Evolutionary conservation across 192 early-diverging fungal genomes (phyloP).

Genomic region (Gaertneriomyces semiglobifer): DNA sequence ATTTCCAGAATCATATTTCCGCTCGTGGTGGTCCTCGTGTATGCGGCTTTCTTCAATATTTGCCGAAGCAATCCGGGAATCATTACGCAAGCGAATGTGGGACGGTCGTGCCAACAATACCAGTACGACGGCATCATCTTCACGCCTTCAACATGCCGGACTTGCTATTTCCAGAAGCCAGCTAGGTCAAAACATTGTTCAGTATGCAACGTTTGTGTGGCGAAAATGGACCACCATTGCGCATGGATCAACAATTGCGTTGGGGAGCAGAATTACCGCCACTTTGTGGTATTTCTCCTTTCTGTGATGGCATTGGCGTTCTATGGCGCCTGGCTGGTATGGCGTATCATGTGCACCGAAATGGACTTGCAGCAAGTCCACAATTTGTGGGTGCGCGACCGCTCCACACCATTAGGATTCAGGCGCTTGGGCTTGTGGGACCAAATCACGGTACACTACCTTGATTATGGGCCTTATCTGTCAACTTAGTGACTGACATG

Average conservation of each 20-base stretch:
- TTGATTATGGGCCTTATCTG: too few relatives aligned
- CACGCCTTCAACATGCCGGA: conserved; percentile 34
- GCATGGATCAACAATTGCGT: conserved; percentile 58
- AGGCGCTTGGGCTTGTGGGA: too few relatives aligned
- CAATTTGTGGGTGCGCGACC: conserved; percentile 21
- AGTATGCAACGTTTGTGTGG: conserved; percentile 46
- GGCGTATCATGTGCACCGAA: conserved; percentile 29
- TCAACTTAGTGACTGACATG: too few relatives aligned
- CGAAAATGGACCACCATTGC: conserved; percentile 52
- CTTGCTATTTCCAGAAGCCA: conserved; percentile 49
- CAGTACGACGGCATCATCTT: conserved; percentile 45
- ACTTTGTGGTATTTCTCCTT: conserved; percentile 46
- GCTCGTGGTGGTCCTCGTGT: conserved; percentile 20
- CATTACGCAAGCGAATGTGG: conserved; percentile 34
- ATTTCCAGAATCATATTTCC: conserved; percentile 29
- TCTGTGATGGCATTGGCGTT: conserved; percentile 25
- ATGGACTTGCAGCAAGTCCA: conserved; percentile 28
- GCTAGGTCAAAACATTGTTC: conserved; percentile 51
- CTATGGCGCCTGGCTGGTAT: conserved; percentile 41
- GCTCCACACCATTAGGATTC: too few relatives aligned
- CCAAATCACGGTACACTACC: too few relatives aligned
- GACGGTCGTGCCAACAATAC: conserved; percentile 25
- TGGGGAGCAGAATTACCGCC: conserved; percentile 49
- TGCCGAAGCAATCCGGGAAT: conserved; percentile 38
- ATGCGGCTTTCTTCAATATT: conserved; percentile 37